A percentile compares a stretch with the other conserved stretches of the same genome.
Evolutionary conservation across 306 rosid genomes (phyloP).

Genomic region (Cyamopsis tetragonoloba): DNA sequence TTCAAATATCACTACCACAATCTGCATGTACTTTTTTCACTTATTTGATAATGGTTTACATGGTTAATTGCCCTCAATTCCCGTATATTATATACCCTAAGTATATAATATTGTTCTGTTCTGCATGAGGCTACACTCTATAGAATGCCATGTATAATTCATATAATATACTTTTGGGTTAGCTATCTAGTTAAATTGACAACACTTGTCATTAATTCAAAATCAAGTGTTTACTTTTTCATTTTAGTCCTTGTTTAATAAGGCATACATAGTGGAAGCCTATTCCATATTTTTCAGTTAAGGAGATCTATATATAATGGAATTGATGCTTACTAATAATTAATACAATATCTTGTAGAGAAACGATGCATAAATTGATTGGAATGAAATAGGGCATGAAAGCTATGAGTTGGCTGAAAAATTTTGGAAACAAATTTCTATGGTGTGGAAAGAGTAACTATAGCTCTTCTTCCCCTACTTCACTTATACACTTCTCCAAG

Average conservation of each 20-base stretch:
- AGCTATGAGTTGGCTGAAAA: slow-evolving; percentile 28
- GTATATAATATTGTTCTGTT: background rate
- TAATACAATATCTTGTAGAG: slow-evolving; percentile 9
- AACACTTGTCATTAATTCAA: background rate
- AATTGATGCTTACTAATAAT: background rate
- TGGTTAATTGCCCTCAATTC: background rate
- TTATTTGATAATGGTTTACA: background rate
- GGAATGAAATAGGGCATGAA: slow-evolving; percentile 24
- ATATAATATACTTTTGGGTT: background rate
- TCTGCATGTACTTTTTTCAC: slow-evolving; percentile 15
- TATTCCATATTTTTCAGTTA: background rate
- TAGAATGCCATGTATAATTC: background rate
- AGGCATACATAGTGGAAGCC: background rate
- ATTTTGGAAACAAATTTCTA: slow-evolving; percentile 34
- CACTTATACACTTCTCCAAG: slow-evolving; percentile 32
- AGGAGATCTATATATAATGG: background rate
- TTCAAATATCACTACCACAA: slow-evolving; percentile 10
- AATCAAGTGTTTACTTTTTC: background rate
- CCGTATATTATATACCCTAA: too few species aligned
- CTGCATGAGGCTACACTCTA: background rate
- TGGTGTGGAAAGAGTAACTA: slow-evolving; percentile 30
- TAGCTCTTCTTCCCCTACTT: slow-evolving; percentile 41
- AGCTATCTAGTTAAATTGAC: background rate
- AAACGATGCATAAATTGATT: slow-evolving; percentile 24
- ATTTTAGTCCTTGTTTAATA: background rate